Percentiles rank a stretch among this genome's conserved stretches.
Conservation (phyloP, 305 asterid genomes). For the Ruellia speciosa region DNA sequence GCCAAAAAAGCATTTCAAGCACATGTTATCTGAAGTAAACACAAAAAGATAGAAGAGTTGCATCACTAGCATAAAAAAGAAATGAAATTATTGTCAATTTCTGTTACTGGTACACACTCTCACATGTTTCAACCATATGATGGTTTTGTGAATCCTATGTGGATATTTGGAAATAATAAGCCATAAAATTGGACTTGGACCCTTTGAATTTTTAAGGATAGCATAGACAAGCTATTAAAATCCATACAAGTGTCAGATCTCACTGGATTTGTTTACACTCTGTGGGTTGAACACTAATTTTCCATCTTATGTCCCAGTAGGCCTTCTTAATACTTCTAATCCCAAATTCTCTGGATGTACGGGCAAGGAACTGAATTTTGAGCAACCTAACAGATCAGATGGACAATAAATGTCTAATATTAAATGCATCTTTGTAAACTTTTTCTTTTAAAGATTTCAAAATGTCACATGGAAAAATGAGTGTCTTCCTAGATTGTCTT, state of each 20-base stretch:
- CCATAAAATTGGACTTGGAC: not conserved
- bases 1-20: slow-evolving; percentile 20
- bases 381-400: slow-evolving; percentile 1
- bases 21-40: slow-evolving; percentile 13
- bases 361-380: not conserved
- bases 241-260: not conserved
- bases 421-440: too few species aligned
- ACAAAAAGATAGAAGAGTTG: slow-evolving; percentile 1
- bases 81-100: not conserved
- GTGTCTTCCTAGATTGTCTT: too few species aligned
- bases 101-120: not conserved
- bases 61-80: not conserved
- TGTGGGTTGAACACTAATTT: not conserved
- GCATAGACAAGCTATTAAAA: not conserved
- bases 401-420: not conserved
- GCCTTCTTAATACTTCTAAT: not conserved
- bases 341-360: not conserved
- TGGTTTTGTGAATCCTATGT: not conserved
- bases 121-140: not conserved
- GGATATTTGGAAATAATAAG: not conserved
- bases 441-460: too few species aligned
- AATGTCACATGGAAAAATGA: too few species aligned
- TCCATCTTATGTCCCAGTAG: slow-evolving; percentile 2
- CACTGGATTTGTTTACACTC: not conserved
- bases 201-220: not conserved